Percentiles rank a stretch among this genome's conserved stretches.
phyloP scores from a whole-genome alignment of 2,329 filamentous ascomycete species.

The Aspergillus glaucus region DNA sequence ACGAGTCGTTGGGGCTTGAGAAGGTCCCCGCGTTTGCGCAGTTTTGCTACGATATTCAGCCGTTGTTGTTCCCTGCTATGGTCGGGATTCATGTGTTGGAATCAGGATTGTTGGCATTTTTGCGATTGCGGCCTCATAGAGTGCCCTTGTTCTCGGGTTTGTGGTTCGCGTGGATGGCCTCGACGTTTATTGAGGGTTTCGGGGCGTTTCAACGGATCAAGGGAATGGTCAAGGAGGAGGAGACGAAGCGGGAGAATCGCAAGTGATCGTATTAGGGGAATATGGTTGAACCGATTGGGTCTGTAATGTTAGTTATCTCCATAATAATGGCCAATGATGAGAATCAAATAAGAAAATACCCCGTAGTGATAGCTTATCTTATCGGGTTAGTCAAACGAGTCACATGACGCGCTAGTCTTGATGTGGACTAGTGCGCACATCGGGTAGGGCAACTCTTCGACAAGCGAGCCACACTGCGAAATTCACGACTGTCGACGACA shows the following conservation, averaged over 20 bases:
- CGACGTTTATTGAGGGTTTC: conserved; percentile 49
- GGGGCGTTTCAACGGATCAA: conserved; percentile 45
- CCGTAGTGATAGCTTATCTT: no score
- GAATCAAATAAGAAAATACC: no score
- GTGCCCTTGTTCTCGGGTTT: conserved; percentile 42
- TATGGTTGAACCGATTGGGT: conserved; percentile 4
- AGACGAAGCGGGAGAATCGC: conserved; percentile 25
- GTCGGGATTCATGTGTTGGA: conserved; percentile 62
- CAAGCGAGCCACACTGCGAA: conserved; percentile 43
- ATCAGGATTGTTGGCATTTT: conserved; percentile 42
- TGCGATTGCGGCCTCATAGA: conserved; percentile 46
- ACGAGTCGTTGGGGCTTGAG: conserved; percentile 43
- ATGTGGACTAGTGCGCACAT: conserved; percentile 23
- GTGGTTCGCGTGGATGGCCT: conserved; percentile 52
- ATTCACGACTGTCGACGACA: conserved; percentile 36
- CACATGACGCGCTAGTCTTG: conserved; percentile 21
- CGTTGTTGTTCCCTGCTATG: conserved; percentile 53
- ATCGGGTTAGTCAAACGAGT: conserved; percentile 7
- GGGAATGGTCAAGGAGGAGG: conserved; percentile 36
- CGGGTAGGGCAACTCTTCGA: conserved; percentile 36
- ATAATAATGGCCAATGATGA: no score
- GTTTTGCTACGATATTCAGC: conserved; percentile 55
- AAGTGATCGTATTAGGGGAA: conserved; percentile 7
- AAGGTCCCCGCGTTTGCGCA: conserved; percentile 53
- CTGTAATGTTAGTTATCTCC: no score